phyloP scores from a whole-genome alignment of 2,329 filamentous ascomycete species.

The Penicillium verrucosum region DNA sequence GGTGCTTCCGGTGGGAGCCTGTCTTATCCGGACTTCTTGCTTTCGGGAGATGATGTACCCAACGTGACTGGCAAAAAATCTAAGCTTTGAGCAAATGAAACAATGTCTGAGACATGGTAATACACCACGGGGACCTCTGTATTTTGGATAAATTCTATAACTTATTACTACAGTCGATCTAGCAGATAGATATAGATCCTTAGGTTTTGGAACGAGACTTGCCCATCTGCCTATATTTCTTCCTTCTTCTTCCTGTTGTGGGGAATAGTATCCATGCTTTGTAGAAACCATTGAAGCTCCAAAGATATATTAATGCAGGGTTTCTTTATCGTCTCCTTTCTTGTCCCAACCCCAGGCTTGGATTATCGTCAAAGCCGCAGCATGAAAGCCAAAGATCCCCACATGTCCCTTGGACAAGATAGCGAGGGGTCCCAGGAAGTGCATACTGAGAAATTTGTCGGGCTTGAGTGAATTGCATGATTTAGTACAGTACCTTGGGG shows the following conservation, averaged over 20 bases:
- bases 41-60: constrained; percentile 52
- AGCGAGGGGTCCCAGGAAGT: no score
- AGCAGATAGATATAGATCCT: not conserved
- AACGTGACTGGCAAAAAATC: constrained; percentile 57
- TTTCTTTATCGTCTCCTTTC: no score
- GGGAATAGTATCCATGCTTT: not conserved
- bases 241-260: not conserved
- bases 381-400: no score
- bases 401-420: no score
- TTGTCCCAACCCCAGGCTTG: no score
- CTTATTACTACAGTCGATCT: not conserved
- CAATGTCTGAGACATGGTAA: not conserved
- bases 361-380: no score
- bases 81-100: constrained; percentile 44
- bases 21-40: constrained; percentile 58
- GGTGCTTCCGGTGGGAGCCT: constrained; percentile 37
- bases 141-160: not conserved
- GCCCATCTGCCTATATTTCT: not conserved
- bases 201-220: not conserved
- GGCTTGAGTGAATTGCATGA: no score
- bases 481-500: no score
- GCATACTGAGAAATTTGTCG: no score
- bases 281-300: not conserved
- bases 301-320: no score
- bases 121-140: not conserved